Evolutionary conservation across 352 stramenopile genomes (phyloP), one percentile per base, ranked within the genome.

Genomic region (Sclerospora graminicola): DNA sequence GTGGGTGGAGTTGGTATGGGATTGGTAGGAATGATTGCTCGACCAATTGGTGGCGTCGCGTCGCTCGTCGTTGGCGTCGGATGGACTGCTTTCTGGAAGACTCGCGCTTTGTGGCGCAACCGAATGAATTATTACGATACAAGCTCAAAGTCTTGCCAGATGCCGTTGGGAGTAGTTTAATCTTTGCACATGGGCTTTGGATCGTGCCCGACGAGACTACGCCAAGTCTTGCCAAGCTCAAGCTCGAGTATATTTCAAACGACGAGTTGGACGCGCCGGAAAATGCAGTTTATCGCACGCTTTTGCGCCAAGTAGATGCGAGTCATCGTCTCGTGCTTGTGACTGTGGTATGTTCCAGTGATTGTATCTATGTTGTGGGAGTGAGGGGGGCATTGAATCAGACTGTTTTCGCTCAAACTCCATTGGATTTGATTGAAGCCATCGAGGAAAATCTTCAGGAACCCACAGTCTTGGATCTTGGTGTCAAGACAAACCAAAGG

Each of bases 1-100:
- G 63, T 87, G 3, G 63, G 74, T 2, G 78, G 81, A 30, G 61
- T 92, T 35, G 76, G 78, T 0, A 89, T 84, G 64, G 81, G 81
- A 0, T 40, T 92, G 1, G 78, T 92, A 0, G 81, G 81, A 9
- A 79, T 92, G 38, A 57, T 92, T 5, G 74, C 81, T 18, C 72
- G 76, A 14, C 81, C 81, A 0, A 81, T 92, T 60, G 72, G 78
- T 32, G 81, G 81, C 2, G 53, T 92, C 18, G 81, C 81, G 21
- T 86, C 75, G 4, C 54, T 92, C 8, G 66, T 92, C 81, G 2
- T 67, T 84, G 59, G 61, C 81, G 2, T 88, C 78, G 2, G 75
- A 92, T 45, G 81, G 81, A 5, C 41, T 92, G 8, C 38, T 91
- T 1, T 77, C 82, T 39, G 70, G 47, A 45, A 1, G 40, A 41